Evolutionary conservation across 2,329 filamentous ascomycete genomes (phyloP).

Genomic region (Blastomyces silverae): DNA sequence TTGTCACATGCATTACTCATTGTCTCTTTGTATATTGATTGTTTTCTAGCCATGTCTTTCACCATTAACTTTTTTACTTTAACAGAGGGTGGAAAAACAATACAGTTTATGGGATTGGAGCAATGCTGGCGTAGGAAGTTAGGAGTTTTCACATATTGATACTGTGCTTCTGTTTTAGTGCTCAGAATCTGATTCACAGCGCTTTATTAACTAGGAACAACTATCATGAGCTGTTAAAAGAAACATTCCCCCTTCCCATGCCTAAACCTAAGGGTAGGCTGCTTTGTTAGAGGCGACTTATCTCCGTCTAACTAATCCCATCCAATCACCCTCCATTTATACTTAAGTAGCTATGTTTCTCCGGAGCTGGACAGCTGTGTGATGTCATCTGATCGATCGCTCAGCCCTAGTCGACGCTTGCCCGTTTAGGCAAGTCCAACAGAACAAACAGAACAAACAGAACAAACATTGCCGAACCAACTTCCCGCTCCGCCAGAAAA

Average conservation of each 20-base stretch:
- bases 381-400: not conserved
- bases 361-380: not conserved
- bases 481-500: conserved; percentile 10
- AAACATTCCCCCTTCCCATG: not conserved
- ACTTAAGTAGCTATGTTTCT: too few relatives aligned
- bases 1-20: not conserved
- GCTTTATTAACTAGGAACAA: not conserved
- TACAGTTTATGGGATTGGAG: not conserved
- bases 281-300: not conserved
- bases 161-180: not conserved
- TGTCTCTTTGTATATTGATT: conserved; percentile 1
- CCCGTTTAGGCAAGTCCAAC: too few relatives aligned
- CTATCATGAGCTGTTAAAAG: not conserved
- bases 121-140: not conserved
- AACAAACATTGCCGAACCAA: conserved; percentile 22
- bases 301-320: too few relatives aligned
- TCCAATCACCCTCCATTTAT: too few relatives aligned
- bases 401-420: too few relatives aligned
- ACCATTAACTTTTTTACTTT: not conserved
- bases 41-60: not conserved
- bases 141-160: not conserved
- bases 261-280: not conserved
- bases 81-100: not conserved
- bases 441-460: conserved; percentile 12
- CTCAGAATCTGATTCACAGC: not conserved